A percentile compares a stretch with the other conserved stretches of the same genome.
These are phyloP conservation scores for Auriscalpium vulgare DNA, from an alignment of 768 basidiomycete genomes.

Conservation along the genomic window DNA sequence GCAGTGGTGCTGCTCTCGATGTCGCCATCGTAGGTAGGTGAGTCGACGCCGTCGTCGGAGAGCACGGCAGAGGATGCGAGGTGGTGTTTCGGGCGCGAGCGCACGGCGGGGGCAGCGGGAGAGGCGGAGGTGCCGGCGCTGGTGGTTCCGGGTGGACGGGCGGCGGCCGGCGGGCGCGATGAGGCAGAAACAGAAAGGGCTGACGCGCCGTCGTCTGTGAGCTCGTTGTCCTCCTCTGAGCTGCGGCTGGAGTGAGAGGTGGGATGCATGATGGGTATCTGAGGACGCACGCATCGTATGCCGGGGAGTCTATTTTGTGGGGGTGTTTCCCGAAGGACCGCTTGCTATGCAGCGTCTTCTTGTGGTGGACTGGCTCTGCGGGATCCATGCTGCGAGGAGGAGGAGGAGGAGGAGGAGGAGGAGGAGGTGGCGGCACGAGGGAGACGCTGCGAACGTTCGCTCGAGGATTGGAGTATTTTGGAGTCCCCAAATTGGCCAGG, in stretches of 20 bases:
- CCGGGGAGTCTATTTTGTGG: conserved; percentile 56
- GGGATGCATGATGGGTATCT: conserved; percentile 17
- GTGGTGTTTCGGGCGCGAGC: conserved; percentile 27
- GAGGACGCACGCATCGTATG: conserved; percentile 55
- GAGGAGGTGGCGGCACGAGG: too few species aligned
- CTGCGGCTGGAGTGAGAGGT: conserved; percentile 29
- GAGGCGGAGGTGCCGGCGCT: conserved; percentile 10
- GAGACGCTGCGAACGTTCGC: too few species aligned
- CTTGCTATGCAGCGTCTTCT: conserved; percentile 33
- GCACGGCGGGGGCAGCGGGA: conserved; percentile 13
- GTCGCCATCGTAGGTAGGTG: conserved; percentile 87
- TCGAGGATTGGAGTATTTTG: too few species aligned
- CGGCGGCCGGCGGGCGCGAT: conserved; percentile 15
- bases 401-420: too few species aligned
- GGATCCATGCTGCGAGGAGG: conserved; percentile 3
- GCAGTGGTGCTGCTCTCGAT: conserved; percentile 72
- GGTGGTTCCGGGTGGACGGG: conserved; percentile 4
- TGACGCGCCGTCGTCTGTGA: conserved; percentile 67
- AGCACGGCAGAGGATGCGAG: conserved; percentile 34
- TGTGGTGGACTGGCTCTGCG: conserved; percentile 10
- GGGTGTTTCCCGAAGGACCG: conserved; percentile 67
- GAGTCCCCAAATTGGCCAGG: too few species aligned
- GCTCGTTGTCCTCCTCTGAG: conserved; percentile 83
- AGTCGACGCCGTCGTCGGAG: conserved; percentile 72
- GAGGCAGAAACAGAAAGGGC: conserved; percentile 37